phyloP scores from a whole-genome alignment of 345 rosid genomes.

The Balakata baccata region DNA sequence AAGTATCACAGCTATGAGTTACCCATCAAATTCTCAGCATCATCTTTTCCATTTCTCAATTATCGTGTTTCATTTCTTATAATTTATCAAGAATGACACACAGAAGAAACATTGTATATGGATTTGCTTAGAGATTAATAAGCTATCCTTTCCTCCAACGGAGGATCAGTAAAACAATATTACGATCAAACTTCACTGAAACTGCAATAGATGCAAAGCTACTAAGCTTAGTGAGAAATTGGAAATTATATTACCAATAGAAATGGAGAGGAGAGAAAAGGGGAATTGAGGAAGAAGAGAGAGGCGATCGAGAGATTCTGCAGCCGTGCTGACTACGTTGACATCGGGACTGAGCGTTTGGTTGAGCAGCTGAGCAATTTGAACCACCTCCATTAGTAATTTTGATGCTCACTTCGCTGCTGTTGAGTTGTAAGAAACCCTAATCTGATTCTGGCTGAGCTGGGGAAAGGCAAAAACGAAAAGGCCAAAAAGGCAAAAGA shows the following conservation, averaged over 20 bases:
- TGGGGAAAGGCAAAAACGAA: not conserved
- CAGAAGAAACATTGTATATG: not conserved
- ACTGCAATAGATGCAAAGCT: not conserved
- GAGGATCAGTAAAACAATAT: not conserved
- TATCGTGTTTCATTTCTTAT: not conserved
- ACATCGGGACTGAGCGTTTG: slow-evolving; percentile 64
- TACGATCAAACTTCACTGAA: not conserved
- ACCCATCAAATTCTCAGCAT: too few species aligned
- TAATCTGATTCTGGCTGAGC: not conserved
- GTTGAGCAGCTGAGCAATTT: slow-evolving; percentile 50
- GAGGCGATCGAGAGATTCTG: slow-evolving; percentile 65
- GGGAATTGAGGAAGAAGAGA: slow-evolving; percentile 64
- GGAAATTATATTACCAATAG: slow-evolving; percentile 40
- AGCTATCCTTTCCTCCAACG: not conserved
- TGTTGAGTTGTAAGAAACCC: slow-evolving; percentile 21
- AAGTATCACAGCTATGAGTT: too few species aligned
- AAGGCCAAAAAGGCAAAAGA: not conserved
- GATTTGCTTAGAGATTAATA: not conserved
- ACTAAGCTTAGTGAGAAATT: not conserved
- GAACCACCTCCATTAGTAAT: slow-evolving; percentile 36
- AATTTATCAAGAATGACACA: not conserved
- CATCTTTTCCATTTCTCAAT: not conserved
- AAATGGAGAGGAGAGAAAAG: slow-evolving; percentile 63
- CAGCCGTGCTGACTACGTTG: slow-evolving; percentile 42
- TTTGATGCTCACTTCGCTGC: not conserved